phyloP scores from a whole-genome alignment of 805 yeast species.

The Candida xyloterini region DNA sequence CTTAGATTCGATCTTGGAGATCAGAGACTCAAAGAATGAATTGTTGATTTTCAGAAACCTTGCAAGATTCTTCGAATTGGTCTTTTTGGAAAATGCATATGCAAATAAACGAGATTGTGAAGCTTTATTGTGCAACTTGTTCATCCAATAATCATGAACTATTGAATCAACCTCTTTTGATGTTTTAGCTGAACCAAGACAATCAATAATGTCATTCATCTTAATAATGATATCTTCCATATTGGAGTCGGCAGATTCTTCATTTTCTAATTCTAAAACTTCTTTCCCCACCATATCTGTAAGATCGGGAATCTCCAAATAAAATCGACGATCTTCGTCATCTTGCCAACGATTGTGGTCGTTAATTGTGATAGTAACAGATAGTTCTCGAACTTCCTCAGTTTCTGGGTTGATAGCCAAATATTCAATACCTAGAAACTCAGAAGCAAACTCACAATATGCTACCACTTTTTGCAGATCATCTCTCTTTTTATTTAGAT shows the following conservation, averaged over 20 bases:
- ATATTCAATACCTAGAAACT: slow-evolving; percentile 34
- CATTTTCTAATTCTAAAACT: slow-evolving; percentile 5
- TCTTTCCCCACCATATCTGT: slow-evolving; percentile 34
- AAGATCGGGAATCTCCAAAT: slow-evolving; percentile 50
- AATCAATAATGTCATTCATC: slow-evolving; percentile 13
- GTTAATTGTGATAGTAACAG: neutral
- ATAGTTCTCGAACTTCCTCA: neutral
- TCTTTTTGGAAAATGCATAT: slow-evolving; percentile 47
- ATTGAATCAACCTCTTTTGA: slow-evolving; percentile 50
- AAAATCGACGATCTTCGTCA: slow-evolving; percentile 62
- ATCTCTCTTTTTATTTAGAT: slow-evolving; percentile 27
- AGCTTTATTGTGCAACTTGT: slow-evolving; percentile 66
- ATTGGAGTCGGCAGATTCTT: no score
- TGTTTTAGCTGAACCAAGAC: slow-evolving; percentile 37
- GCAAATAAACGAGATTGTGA: slow-evolving; percentile 58
- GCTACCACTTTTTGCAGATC: slow-evolving; percentile 42
- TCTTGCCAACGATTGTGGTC: slow-evolving; percentile 51
- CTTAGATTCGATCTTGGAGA: slow-evolving; percentile 18
- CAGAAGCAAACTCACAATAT: slow-evolving; percentile 43
- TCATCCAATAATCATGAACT: slow-evolving; percentile 45
- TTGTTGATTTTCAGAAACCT: slow-evolving; percentile 67
- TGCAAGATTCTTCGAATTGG: slow-evolving; percentile 49
- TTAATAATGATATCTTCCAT: neutral
- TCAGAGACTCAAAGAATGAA: slow-evolving; percentile 40
- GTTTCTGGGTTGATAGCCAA: neutral